Base-by-base conservation (phyloP, 441 rosid genomes). In the Populus hybrid region DNA sequence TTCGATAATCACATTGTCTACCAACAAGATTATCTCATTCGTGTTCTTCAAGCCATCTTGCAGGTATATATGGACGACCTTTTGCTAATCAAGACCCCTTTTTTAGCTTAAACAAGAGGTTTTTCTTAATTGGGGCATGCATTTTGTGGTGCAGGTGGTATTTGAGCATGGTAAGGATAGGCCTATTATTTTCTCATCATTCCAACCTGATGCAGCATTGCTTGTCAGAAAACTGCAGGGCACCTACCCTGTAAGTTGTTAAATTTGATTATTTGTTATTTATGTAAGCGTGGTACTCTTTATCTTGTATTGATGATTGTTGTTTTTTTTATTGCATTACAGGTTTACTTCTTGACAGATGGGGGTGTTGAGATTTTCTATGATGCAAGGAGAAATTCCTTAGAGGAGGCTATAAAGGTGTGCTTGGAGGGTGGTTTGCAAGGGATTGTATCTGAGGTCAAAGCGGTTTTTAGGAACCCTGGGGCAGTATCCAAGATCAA, bases 361-460 rank as follows among this genome's bases (percentile, higher is more conserved):
- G 98, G 96, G 12, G 99, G 98, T 59, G 79, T 80, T 3, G 89
- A 88, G 83, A 61, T 81, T 65, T 93, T 86, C 84, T 64, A 79
- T 56, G 97, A 95, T 74, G 78, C 7, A 8, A 88, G 98, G 77
- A 92, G 99, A 81, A 95, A 95, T 73, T 93, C 98, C 0, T 59
- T 95, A 79, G 99, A 89, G 87, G 97, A 88, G 78, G 99, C 98
- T 8, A 77, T 89, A 11, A 89, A 83, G 79, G 67, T 95, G 23
- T 91, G 97, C 78, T 28, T 85, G 67, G 91, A 90, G 72, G 96
- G 96, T 18, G 94, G 93, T 45, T 79, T 95, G 67, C 87, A 92
- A 76, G 99, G 99, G 65, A 89, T 95, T 45, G 98, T 95, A 4
- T 93, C 99, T 6, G 98, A 93, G 87, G 92, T 92, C 33, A 91